A percentile compares a stretch with the other conserved stretches of the same genome.
These are phyloP conservation scores for Fusarium dlaminii DNA, from an alignment of 2,329 filamentous ascomycete genomes.

Conservation along the genomic window DNA sequence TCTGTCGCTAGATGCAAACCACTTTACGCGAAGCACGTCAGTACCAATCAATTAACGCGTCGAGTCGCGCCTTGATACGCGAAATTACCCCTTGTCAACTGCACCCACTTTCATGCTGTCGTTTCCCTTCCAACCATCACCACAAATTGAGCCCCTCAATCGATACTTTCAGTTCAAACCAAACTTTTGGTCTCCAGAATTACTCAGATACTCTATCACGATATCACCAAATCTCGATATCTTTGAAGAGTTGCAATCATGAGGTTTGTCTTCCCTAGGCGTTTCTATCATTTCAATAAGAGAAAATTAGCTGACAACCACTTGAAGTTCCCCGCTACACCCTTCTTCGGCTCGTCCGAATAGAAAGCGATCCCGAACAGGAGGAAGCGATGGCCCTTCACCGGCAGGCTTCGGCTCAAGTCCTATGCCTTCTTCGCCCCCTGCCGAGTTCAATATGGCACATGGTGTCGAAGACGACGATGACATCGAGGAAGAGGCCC, in stretches of 20 bases:
- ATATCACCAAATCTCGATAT: slow-evolving; percentile 8
- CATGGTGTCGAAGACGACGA: slow-evolving; percentile 76
- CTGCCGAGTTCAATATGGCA: slow-evolving; percentile 67
- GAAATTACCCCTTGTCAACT: slow-evolving; percentile 37
- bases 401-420: slow-evolving; percentile 65
- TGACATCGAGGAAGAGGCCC: slow-evolving; percentile 75
- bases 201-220: neutral
- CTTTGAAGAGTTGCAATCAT: slow-evolving; percentile 13
- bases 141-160: slow-evolving; percentile 37
- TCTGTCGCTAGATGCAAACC: slow-evolving; percentile 11
- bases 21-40: slow-evolving; percentile 53
- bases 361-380: slow-evolving; percentile 65
- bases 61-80: slow-evolving; percentile 40
- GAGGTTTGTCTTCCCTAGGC: slow-evolving; percentile 5
- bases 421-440: slow-evolving; percentile 73
- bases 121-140: slow-evolving; percentile 33
- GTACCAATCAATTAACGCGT: slow-evolving; percentile 56
- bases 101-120: slow-evolving; percentile 29
- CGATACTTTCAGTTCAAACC: slow-evolving; percentile 17
- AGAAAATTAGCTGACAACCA: slow-evolving; percentile 24
- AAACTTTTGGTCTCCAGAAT: neutral
- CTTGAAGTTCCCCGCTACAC: slow-evolving; percentile 79
- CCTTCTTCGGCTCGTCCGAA: slow-evolving; percentile 72
- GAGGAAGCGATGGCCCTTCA: slow-evolving; percentile 61
- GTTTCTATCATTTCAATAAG: neutral